phyloP scores from a whole-genome alignment of 306 rosid genomes.

The Spatholobus suberectus region DNA sequence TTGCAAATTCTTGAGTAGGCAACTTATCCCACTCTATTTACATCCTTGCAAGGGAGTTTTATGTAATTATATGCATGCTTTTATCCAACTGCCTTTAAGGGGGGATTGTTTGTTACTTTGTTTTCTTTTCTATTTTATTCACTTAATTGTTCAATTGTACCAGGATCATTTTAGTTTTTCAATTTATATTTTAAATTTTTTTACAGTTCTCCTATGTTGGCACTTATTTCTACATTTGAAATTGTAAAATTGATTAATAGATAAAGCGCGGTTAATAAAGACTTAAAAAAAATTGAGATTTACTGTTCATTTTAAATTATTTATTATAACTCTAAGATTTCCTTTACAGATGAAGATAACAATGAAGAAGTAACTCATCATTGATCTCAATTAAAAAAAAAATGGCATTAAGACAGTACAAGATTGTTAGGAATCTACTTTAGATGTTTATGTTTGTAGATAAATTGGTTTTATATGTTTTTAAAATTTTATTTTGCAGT shows the following conservation, averaged over 20 bases:
- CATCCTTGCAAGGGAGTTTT: neutral
- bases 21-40: neutral
- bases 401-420: neutral
- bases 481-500: neutral
- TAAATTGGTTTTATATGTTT: neutral
- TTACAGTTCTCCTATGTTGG: neutral
- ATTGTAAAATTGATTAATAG: constrained; percentile 15
- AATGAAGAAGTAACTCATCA: neutral
- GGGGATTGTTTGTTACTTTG: no score
- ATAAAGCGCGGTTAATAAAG: constrained; percentile 1
- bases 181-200: neutral
- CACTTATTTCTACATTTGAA: constrained; percentile 16
- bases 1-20: neutral
- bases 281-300: neutral
- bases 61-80: neutral
- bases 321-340: neutral
- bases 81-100: no score
- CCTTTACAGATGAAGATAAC: neutral
- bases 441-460: neutral
- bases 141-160: no score
- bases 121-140: neutral
- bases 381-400: neutral
- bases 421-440: neutral
- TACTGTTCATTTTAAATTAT: neutral
- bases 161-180: neutral